phyloP scores from a whole-genome alignment of 495 filamentous ascomycete species.

The Neurospora cerealis region DNA sequence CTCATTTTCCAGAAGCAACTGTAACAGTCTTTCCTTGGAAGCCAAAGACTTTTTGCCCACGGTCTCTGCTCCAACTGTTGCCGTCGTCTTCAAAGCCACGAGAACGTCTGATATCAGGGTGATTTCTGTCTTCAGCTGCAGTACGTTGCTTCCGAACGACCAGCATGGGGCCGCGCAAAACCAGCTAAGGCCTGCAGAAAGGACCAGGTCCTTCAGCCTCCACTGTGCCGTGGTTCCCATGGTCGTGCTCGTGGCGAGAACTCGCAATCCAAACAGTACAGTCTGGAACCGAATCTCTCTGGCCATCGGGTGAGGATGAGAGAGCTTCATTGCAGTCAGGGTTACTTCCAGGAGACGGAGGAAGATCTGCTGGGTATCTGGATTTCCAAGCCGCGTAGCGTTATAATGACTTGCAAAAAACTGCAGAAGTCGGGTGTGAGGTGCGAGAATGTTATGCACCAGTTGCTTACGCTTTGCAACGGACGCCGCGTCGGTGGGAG shows the following conservation, averaged over 20 bases:
- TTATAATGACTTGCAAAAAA: slow-evolving; percentile 92
- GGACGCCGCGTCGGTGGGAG: slow-evolving; percentile 75
- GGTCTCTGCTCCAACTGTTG: slow-evolving; percentile 44
- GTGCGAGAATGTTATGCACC: slow-evolving; percentile 69
- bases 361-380: slow-evolving; percentile 71
- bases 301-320: slow-evolving; percentile 72
- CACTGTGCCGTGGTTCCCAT: slow-evolving; percentile 51
- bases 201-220: slow-evolving; percentile 75
- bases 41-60: slow-evolving; percentile 52
- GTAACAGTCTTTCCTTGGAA: slow-evolving; percentile 71
- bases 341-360: slow-evolving; percentile 68
- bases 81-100: slow-evolving; percentile 45
- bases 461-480: slow-evolving; percentile 63
- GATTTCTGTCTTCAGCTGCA: slow-evolving; percentile 89
- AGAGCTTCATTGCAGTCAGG: slow-evolving; percentile 56
- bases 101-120: slow-evolving; percentile 71
- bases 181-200: slow-evolving; percentile 81
- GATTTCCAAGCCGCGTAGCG: slow-evolving; percentile 70
- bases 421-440: slow-evolving; percentile 76
- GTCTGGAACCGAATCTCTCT: slow-evolving; percentile 86
- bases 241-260: slow-evolving; percentile 59
- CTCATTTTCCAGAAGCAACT: slow-evolving; percentile 75
- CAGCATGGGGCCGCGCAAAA: slow-evolving; percentile 75
- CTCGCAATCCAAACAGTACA: slow-evolving; percentile 66
- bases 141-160: slow-evolving; percentile 89